These are phyloP conservation scores for Kandelia obovata DNA, from an alignment of 345 rosid species.

Conservation along the genomic window DNA sequence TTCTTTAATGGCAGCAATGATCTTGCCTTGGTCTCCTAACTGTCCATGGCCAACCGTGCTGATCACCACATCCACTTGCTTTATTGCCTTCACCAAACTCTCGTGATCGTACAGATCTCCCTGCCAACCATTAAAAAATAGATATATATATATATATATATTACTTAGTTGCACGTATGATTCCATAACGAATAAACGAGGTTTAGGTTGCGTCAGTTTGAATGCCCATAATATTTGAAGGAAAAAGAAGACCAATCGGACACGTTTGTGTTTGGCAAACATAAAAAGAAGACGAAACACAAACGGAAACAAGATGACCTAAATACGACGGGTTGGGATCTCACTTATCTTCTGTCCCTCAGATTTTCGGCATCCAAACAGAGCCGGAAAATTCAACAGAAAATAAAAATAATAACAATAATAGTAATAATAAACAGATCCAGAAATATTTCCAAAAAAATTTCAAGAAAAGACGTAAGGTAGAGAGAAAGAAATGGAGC, in stretches of 20 bases:
- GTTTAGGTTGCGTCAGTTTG: no score
- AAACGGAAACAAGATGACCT: no score
- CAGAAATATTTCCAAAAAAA: neutral
- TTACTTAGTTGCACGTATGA: neutral
- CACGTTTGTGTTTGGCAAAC: no score
- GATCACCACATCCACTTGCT: slow-evolving; percentile 79
- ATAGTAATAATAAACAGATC: no score
- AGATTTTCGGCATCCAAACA: neutral
- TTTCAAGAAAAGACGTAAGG: neutral
- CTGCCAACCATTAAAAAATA: slow-evolving; percentile 17
- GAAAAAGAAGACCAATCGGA: no score
- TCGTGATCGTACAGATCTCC: slow-evolving; percentile 63
- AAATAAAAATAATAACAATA: no score
- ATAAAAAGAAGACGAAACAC: no score
- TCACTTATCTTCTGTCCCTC: neutral
- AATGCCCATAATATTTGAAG: no score
- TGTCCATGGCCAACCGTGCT: slow-evolving; percentile 50
- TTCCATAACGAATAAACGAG: no score
- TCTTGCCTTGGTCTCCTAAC: slow-evolving; percentile 65
- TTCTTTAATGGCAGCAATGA: slow-evolving; percentile 75
- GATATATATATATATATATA: neutral
- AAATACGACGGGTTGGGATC: neutral
- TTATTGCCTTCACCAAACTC: slow-evolving; percentile 66
- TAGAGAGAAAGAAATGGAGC: neutral
- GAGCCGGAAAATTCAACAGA: neutral